Evolutionary conservation across 1,284 basidiomycete species (phyloP).

Genomic region (Cutaneotrichosporon cutaneum): DNA sequence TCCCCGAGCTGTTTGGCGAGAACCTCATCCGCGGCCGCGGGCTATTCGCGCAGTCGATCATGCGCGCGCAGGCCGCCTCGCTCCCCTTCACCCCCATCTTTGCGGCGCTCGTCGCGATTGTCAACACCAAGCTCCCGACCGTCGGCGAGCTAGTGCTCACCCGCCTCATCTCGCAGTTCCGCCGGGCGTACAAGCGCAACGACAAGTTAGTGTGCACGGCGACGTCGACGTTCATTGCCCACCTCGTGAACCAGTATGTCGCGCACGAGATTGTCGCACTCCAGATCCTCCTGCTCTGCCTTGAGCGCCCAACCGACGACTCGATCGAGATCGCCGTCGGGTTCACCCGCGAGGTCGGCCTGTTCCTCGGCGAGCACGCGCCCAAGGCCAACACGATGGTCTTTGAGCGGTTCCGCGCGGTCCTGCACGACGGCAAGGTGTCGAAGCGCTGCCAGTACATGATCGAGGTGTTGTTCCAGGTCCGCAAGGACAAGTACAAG

Average conservation of each 20-base stretch:
- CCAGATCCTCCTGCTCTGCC: conserved; percentile 88
- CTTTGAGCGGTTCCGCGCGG: conserved; percentile 93
- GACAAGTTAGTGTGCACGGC: conserved; percentile 94
- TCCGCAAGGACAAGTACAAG: conserved; percentile 97
- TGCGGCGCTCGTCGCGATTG: conserved; percentile 86
- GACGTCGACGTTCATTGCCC: conserved; percentile 91
- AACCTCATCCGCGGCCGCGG: conserved; percentile 88
- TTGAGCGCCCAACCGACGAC: conserved; percentile 95
- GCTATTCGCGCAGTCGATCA: conserved; percentile 85
- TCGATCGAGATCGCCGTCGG: conserved; percentile 97
- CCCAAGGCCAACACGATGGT: conserved; percentile 91
- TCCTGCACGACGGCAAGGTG: conserved; percentile 91
- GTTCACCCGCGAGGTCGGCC: conserved; percentile 95
- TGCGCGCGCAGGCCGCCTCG: conserved; percentile 96
- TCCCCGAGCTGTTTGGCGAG: conserved; percentile 89
- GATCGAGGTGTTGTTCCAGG: conserved; percentile 98
- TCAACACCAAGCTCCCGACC: conserved; percentile 96
- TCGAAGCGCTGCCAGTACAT: conserved; percentile 98
- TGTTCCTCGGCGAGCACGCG: conserved; percentile 88
- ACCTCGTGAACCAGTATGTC: conserved; percentile 93
- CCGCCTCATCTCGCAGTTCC: conserved; percentile 90
- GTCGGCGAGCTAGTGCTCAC: conserved; percentile 89
- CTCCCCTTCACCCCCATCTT: conserved; percentile 98
- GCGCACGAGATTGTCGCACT: conserved; percentile 93
- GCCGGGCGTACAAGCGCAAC: conserved; percentile 92